Evolutionary conservation across 2,329 filamentous ascomycete species (phyloP), one percentile per base, ranked within the genome.

Genomic region (Diplodia sapinea): DNA sequence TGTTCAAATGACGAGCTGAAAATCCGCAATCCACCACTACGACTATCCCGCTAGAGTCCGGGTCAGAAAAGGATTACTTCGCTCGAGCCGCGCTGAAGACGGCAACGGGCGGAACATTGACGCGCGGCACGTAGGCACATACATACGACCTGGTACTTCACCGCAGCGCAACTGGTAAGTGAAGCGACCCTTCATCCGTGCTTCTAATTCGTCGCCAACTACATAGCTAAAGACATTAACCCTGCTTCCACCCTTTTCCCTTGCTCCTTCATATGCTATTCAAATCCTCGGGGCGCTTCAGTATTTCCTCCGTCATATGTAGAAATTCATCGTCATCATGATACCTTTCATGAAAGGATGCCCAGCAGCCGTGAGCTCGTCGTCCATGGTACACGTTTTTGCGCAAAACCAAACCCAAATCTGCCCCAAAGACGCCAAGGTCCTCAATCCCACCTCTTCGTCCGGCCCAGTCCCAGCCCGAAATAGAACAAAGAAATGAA

Each of bases 331-430:
- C 50, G 50, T 52, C 20, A 29, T 52, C 50, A 8, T 52, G 50
- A 15, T 23, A 2, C 12, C 50, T 26, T 20, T 15, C 29, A 33
- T 8, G 11, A 55, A 29, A 55, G 36, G 29, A 26, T 26, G 23
- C 23, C 52, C 52, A 17, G 29, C 23, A 33, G 17, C 52, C 52
- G 52, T 55, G 50, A 52, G 50, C 50, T 52, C 12, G 50, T 52
- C 50, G 26, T 29, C 50, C 50, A 52, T 52, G 23, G 15, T 52
- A 15, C 17, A 52, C 12, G 23, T 29, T 29, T 51, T 13, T 20
- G 50, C 29, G 20, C 23, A 12, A 29, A 52, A 29, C 40, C 7
- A 11, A 52, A 5, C 23, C 50, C 43, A 20, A 47, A 15, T 52
- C 23, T 29, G 15, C 13, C 11, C 50, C 20, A n/a, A 29, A 29